Evolutionary conservation across 495 filamentous ascomycete genomes (phyloP).

Genomic region (Antarctomyces pellizariae): DNA sequence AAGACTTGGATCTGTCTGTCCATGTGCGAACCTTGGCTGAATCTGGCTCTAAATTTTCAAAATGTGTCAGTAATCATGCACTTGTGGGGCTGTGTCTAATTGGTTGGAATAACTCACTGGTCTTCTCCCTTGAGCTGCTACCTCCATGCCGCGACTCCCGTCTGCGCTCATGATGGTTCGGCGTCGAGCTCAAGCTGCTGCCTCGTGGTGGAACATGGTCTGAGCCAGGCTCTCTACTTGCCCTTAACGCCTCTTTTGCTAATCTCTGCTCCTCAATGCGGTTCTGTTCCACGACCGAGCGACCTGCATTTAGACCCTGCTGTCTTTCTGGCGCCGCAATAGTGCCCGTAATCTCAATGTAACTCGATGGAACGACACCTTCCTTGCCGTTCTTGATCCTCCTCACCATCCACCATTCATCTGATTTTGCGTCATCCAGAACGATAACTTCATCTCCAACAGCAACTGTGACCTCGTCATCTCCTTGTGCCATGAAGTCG

Average conservation of each 20-base stretch:
- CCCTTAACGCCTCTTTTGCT: constrained; percentile 47
- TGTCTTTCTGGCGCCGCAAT: constrained; percentile 22
- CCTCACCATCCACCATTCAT: constrained; percentile 96
- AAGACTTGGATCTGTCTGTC: constrained; percentile 86
- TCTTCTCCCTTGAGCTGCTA: too few relatives aligned
- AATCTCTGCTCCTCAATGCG: constrained; percentile 59
- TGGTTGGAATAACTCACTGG: too few relatives aligned
- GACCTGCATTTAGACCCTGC: constrained; percentile 35
- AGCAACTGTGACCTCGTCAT: constrained; percentile 86
- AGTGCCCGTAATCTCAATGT: constrained; percentile 63
- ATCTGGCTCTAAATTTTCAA: constrained; percentile 62
- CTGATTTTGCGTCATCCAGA: constrained; percentile 71
- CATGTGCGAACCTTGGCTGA: constrained; percentile 64
- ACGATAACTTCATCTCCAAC: constrained; percentile 80
- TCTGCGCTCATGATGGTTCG: too few relatives aligned
- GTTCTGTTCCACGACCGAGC: constrained; percentile 62
- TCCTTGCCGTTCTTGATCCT: constrained; percentile 75
- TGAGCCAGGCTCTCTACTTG: constrained; percentile 27
- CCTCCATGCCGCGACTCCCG: too few relatives aligned
- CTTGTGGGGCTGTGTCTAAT: too few relatives aligned
- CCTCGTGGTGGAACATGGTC: too few relatives aligned
- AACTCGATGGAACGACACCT: constrained; percentile 96
- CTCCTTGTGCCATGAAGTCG: constrained; percentile 88
- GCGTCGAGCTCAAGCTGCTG: too few relatives aligned
- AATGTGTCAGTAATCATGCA: too few relatives aligned